Percentiles rank a stretch among this genome's conserved stretches.
Conservation (phyloP, 305 asterid genomes). For the Solanum chacoense region DNA sequence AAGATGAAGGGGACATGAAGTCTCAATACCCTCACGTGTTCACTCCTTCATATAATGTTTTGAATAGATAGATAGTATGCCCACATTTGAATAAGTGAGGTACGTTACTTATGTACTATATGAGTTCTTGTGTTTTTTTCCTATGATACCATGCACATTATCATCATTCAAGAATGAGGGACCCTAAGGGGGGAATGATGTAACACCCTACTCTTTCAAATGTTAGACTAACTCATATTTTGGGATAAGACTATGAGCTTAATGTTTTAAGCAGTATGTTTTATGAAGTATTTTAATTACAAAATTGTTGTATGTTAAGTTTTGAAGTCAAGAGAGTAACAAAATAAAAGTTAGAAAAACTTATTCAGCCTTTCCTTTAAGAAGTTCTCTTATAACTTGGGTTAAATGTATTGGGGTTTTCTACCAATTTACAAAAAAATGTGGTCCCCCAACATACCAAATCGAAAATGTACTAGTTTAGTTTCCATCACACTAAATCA, state of each 20-base stretch:
- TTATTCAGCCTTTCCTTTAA: too few relatives aligned
- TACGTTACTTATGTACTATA: too few relatives aligned
- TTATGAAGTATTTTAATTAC: neutral
- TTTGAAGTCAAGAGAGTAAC: neutral
- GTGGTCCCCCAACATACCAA: too few relatives aligned
- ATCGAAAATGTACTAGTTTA: too few relatives aligned
- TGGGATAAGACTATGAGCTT: neutral
- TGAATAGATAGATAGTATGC: neutral
- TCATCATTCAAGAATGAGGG: neutral
- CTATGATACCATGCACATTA: neutral
- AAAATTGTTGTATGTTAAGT: too few relatives aligned
- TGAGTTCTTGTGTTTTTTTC: neutral
- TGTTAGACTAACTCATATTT: neutral
- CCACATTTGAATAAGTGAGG: neutral
- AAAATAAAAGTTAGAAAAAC: too few relatives aligned
- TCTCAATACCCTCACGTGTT: neutral
- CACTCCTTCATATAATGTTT: neutral
- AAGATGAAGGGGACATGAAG: neutral
- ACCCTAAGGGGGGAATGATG: neutral
- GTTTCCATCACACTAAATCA: too few relatives aligned
- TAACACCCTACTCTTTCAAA: neutral
- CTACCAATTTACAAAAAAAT: too few relatives aligned
- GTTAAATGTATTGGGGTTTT: too few relatives aligned
- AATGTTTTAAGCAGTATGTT: too few relatives aligned
- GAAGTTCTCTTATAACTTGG: too few relatives aligned